phyloP scores from a whole-genome alignment of 179 eudicot species.

The Spergularia azorica region DNA sequence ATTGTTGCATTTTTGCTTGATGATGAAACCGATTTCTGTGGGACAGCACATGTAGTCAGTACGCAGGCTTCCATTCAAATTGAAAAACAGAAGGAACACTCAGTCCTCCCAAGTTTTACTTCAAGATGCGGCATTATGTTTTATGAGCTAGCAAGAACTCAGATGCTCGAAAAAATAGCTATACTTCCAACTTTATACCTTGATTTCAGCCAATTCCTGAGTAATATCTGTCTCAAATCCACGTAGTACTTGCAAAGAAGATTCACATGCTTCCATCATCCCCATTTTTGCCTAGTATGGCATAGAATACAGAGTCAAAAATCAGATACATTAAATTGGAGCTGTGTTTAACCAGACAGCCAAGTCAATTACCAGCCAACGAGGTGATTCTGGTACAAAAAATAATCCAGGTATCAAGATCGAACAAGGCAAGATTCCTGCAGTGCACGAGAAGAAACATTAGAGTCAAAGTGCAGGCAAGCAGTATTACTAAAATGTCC shows the following conservation, averaged over 20 bases:
- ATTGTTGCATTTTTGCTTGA: conserved; percentile 58
- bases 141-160: not conserved
- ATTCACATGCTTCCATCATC: conserved; percentile 84
- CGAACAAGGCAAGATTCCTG: conserved; percentile 89
- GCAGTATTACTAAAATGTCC: not conserved
- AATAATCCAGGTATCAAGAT: conserved; percentile 89
- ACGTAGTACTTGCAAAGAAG: conserved; percentile 92
- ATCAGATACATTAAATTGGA: not conserved
- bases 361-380: conserved; percentile 80
- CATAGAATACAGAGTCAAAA: conserved; percentile 24
- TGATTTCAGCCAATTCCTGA: conserved; percentile 70
- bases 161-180: not conserved
- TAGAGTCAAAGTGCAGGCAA: not conserved
- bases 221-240: conserved; percentile 90
- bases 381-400: conserved; percentile 98
- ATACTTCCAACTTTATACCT: conserved; percentile 42
- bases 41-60: conserved; percentile 12
- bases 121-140: not conserved
- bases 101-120: not conserved
- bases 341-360: not conserved
- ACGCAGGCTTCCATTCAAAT: not conserved
- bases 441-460: conserved; percentile 18
- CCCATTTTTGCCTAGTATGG: conserved; percentile 87
- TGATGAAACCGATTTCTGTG: conserved; percentile 80
- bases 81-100: not conserved